phyloP scores from a whole-genome alignment of 176 grass and related monocot genomes.

The Zoysia japonica region DNA sequence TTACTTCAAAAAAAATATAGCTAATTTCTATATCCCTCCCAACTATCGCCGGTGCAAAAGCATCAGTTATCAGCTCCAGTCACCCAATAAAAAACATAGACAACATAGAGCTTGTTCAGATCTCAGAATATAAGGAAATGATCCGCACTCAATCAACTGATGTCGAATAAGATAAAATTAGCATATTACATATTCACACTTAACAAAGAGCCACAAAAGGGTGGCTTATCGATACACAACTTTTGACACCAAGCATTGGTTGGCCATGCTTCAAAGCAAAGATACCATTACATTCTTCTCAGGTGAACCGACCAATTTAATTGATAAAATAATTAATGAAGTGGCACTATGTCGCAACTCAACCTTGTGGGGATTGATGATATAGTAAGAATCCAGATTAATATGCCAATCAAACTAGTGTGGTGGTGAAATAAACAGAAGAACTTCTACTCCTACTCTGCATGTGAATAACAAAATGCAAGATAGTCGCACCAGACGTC shows the following conservation, averaged over 20 bases:
- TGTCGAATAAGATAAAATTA: slow-evolving; percentile 1
- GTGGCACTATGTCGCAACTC: not conserved
- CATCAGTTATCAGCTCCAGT: not conserved
- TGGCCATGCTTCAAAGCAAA: slow-evolving; percentile 11
- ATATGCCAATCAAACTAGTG: not conserved
- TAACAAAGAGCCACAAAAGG: not conserved
- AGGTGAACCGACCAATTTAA: not conserved
- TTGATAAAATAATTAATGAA: slow-evolving; percentile 2
- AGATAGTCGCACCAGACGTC: not conserved
- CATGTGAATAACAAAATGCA: slow-evolving; percentile 16
- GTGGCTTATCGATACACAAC: not conserved
- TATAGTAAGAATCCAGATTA: not conserved
- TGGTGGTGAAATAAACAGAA: not conserved
- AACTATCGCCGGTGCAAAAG: not conserved
- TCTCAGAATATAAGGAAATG: slow-evolving; percentile 16
- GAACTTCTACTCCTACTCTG: not conserved
- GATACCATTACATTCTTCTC: not conserved
- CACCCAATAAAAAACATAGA: not conserved
- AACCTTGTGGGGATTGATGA: not conserved
- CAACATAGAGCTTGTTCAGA: slow-evolving; percentile 8
- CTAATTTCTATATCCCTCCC: not conserved
- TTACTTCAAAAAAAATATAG: not conserved
- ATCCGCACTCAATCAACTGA: not conserved
- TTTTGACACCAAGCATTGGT: slow-evolving; percentile 5
- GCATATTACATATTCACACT: not conserved